Evolutionary conservation across 768 basidiomycete genomes (phyloP).

Genomic region (Rhizopogon roseolus): DNA sequence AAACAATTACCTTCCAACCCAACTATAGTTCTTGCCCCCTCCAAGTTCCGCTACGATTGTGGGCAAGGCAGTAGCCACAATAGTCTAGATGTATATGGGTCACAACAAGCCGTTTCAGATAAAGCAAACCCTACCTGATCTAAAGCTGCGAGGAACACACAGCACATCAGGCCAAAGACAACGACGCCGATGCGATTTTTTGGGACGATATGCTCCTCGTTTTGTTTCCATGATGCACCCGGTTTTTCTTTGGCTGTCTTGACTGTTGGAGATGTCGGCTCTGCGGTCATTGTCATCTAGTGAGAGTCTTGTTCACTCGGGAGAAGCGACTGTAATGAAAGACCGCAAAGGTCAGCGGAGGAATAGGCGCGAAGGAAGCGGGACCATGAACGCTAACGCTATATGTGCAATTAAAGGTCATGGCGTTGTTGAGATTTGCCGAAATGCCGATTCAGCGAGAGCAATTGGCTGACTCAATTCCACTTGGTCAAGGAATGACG

Average conservation of each 20-base stretch:
- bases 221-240: conserved; percentile 32
- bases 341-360: background rate
- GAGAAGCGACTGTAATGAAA: background rate
- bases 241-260: conserved; percentile 13
- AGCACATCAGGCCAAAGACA: conserved; percentile 39
- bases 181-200: conserved; percentile 38
- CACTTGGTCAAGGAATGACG: too few relatives aligned
- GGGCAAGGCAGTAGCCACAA: conserved; percentile 46
- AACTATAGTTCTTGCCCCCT: conserved; percentile 41
- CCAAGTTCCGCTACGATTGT: conserved; percentile 43
- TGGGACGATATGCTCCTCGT: conserved; percentile 38
- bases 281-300: background rate
- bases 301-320: background rate
- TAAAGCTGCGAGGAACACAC: conserved; percentile 41
- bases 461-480: too few relatives aligned
- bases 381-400: background rate
- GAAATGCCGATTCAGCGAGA: background rate
- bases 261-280: background rate
- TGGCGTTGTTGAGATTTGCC: background rate
- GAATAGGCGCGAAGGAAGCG: background rate
- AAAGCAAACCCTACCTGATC: conserved; percentile 31
- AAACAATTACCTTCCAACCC: conserved; percentile 39
- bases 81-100: conserved; percentile 24
- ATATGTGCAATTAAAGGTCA: background rate
- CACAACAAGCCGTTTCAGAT: background rate